Base-by-base conservation (phyloP, 768 basidiomycete species). In the Leccinum broughii region DNA sequence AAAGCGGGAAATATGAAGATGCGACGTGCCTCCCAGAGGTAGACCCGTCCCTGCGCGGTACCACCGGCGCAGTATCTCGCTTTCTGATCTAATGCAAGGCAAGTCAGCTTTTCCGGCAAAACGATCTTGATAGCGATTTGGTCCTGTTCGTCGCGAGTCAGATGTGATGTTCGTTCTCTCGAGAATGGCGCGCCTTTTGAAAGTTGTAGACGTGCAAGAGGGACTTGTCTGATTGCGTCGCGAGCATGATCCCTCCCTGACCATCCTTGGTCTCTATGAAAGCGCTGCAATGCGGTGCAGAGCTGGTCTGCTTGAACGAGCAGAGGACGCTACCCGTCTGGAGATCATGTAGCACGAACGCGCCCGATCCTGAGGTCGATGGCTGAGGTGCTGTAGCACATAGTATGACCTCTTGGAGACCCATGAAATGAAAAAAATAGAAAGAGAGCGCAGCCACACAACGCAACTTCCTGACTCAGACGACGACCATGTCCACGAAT, bases 161-260 rank as follows among this genome's bases (percentile, higher is more conserved):
- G 56, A 50, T 14, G 50, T 11, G 56, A 50, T 9, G 50, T 11
- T 48, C 17, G 49, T 13, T 54, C 35, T 11, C 8, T 32, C 56
- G 41, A 35, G 39, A 59, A 46, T 22, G 69, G n/a, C 76, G 58
- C 62, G 91, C 96, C 80, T 94, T 95, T 81, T 98, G 94, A 74
- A 94, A 98, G 64, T 85, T 88, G 76, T 96, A 98, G 17, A 95
- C 88, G 68, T 96, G 89, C 64, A 97, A 68, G 48, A 96, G 82
- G 0, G 92, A 86, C 73, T 97, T 97, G 60, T 95, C 93, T 51
- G 87, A 85, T 71, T 97, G 95, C 2, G 88, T 86, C 30, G 92
- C 87, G 22, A 97, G 80, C 56, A 97, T 81, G 60, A 93, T 80
- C 1, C 95, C 95, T 24, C 96, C 97, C 63, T 86, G 83, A 0